A percentile compares a stretch with the other conserved stretches of the same genome.
Evolutionary conservation across 2,329 filamentous ascomycete species (phyloP).

Genomic region (Teratosphaeria gauchensis): DNA sequence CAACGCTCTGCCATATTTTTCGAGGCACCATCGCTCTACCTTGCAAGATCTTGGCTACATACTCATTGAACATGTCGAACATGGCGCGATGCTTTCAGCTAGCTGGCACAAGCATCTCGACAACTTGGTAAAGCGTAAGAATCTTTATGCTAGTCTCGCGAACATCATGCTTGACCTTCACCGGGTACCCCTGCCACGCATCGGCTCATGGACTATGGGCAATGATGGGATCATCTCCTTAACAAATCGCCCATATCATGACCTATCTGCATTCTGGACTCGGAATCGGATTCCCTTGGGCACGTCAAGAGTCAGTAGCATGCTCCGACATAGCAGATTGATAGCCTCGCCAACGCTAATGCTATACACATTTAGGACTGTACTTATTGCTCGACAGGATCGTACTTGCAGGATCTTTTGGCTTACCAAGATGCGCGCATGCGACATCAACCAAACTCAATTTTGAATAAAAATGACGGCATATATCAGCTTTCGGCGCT

Average conservation of each 20-base stretch:
- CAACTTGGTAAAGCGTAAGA: neutral
- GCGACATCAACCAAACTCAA: slow-evolving; percentile 9
- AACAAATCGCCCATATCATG: slow-evolving; percentile 10
- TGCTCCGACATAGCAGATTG: neutral
- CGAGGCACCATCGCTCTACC: neutral
- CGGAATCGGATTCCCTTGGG: slow-evolving; percentile 5
- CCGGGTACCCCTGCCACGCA: slow-evolving; percentile 8
- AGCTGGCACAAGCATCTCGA: neutral
- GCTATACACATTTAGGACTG: neutral
- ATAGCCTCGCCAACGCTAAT: neutral
- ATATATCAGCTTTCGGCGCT: slow-evolving; percentile 8
- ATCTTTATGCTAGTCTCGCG: neutral
- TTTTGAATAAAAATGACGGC: slow-evolving; percentile 6
- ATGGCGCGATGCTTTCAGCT: neutral
- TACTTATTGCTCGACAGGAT: slow-evolving; percentile 6
- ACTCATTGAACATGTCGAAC: neutral
- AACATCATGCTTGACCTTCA: neutral
- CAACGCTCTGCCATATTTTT: neutral
- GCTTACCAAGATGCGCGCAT: slow-evolving; percentile 8
- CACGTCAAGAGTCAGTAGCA: slow-evolving; percentile 5
- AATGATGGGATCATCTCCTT: slow-evolving; percentile 10
- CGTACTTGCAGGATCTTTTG: slow-evolving; percentile 7
- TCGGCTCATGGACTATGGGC: slow-evolving; percentile 13
- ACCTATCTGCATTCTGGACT: slow-evolving; percentile 3
- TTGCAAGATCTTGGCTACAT: neutral